Base-by-base conservation (phyloP, 768 basidiomycete species). In the Steccherinum ochraceum region DNA sequence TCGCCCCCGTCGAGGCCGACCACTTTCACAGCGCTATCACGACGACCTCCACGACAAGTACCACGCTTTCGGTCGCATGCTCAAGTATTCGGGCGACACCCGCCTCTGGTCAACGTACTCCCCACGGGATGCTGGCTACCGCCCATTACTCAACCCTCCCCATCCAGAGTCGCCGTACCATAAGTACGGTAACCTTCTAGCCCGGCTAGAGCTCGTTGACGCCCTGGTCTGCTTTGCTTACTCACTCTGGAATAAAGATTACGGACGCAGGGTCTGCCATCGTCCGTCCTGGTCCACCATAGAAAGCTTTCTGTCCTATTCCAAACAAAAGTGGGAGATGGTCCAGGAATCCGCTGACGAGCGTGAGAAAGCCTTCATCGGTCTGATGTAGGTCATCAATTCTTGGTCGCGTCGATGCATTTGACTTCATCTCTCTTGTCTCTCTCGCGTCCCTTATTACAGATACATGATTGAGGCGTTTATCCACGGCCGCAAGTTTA, bases 181-280 rank as follows among this genome's bases (percentile, higher is more conserved):
- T 65, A 85, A 83, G 63, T 76, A 81, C 56, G 87, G 85, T 18
- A 81, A 81, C 19, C 69, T 88, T 56, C 84, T 91, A 61, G 85
- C 86, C 24, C 78, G 86, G 21, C 74, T 91, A 18, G 89, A 91
- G 64, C 81, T 88, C 44, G 69, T 89, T 39, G 89, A 93, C 66
- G 85, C 89, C 40, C 76, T 92, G 51, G 72, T 92, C 40, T 86
- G 85, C 68, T 93, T 92, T 68, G 80, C 86, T 3, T 93, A 89
- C 62, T 78, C 86, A 3, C 75, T 89, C 57, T 93, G 89, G 90
- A 81, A 79, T 66, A 83, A 77, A 60, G 88, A 89, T 54, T 80
- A 81, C 59, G 65, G 71, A 56, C 72, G 73, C 52, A 74, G 74
- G 30, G 30, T 16, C 16, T 88, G 86, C 64, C 74, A 72, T 60